Conservation (phyloP, 2,329 filamentous ascomycete genomes). For the Hypoxylon sp. region DNA sequence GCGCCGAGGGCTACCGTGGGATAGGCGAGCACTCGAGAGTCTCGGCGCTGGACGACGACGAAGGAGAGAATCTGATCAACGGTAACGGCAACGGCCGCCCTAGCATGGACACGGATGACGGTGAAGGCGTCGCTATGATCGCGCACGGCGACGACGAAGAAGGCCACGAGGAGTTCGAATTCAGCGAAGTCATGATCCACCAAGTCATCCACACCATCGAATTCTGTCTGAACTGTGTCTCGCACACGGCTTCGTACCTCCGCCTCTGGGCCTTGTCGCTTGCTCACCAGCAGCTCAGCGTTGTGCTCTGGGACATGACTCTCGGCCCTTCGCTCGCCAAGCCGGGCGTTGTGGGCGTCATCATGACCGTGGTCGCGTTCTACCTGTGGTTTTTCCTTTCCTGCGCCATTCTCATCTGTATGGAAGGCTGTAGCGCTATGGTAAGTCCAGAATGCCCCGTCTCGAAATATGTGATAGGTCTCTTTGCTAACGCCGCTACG, state of each 20-base stretch:
- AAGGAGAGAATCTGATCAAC: conserved; percentile 68
- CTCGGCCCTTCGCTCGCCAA: conserved; percentile 76
- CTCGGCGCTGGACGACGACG: conserved; percentile 89
- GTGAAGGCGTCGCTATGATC: conserved; percentile 63
- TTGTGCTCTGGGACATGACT: conserved; percentile 97
- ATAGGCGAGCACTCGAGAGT: conserved; percentile 89
- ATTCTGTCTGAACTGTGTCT: conserved; percentile 99
- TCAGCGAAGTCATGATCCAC: conserved; percentile 97
- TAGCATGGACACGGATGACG: conserved; percentile 71
- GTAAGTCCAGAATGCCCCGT: conserved; percentile 32
- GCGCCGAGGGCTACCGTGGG: conserved; percentile 88
- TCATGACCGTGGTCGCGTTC: conserved; percentile 84
- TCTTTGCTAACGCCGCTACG: conserved; percentile 24
- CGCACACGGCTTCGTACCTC: conserved; percentile 97
- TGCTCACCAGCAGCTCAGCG: conserved; percentile 95
- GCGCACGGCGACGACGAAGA: conserved; percentile 71
- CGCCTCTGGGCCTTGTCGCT: conserved; percentile 98
- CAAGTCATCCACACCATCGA: conserved; percentile 99
- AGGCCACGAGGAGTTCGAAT: conserved; percentile 96
- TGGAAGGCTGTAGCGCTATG: conserved; percentile 86
- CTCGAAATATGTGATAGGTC: neutral
- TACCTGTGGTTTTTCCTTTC: conserved; percentile 89
- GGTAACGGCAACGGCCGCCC: conserved; percentile 69
- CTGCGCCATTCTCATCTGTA: conserved; percentile 76
- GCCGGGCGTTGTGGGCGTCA: conserved; percentile 72